These are phyloP conservation scores for Boletus edulis DNA, from an alignment of 768 basidiomycete genomes.

Conservation along the genomic window DNA sequence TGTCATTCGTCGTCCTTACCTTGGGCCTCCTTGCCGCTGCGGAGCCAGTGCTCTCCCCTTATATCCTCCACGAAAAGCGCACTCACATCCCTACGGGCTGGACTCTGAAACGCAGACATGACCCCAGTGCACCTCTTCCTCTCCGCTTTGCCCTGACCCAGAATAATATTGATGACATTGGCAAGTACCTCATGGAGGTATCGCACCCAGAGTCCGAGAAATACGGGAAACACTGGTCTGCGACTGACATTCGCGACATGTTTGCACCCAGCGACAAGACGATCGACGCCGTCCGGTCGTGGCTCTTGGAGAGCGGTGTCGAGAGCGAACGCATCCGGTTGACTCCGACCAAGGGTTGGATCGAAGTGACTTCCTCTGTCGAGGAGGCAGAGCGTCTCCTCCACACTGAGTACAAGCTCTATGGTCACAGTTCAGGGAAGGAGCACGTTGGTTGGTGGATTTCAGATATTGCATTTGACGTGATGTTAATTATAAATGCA, in stretches of 20 bases:
- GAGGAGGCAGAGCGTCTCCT: constrained; percentile 33
- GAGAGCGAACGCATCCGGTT: constrained; percentile 15
- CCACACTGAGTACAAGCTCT: constrained; percentile 33
- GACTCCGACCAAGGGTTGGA: constrained; percentile 22
- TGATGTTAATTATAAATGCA: not conserved
- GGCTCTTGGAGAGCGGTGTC: constrained; percentile 30
- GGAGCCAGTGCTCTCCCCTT: constrained; percentile 9
- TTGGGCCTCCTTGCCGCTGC: constrained; percentile 4
- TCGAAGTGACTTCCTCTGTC: constrained; percentile 28
- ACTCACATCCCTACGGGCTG: constrained; percentile 30
- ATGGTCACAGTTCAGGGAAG: constrained; percentile 21
- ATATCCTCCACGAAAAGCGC: constrained; percentile 42
- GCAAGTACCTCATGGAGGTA: constrained; percentile 30
- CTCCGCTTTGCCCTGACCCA: constrained; percentile 32
- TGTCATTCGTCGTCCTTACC: constrained; percentile 9
- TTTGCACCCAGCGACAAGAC: constrained; percentile 24
- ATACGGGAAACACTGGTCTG: constrained; percentile 33
- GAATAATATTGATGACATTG: constrained; percentile 9
- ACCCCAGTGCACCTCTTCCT: constrained; percentile 26
- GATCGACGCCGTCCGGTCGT: constrained; percentile 16
- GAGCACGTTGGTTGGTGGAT: constrained; percentile 25
- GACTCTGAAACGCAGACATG: constrained; percentile 35
- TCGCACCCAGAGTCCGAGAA: constrained; percentile 35
- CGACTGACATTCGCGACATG: constrained; percentile 22
- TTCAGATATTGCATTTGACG: not conserved